A percentile compares a stretch with the other conserved stretches of the same genome.
Evolutionary conservation across 441 rosid genomes (phyloP).

Genomic region (Croton setiger): DNA sequence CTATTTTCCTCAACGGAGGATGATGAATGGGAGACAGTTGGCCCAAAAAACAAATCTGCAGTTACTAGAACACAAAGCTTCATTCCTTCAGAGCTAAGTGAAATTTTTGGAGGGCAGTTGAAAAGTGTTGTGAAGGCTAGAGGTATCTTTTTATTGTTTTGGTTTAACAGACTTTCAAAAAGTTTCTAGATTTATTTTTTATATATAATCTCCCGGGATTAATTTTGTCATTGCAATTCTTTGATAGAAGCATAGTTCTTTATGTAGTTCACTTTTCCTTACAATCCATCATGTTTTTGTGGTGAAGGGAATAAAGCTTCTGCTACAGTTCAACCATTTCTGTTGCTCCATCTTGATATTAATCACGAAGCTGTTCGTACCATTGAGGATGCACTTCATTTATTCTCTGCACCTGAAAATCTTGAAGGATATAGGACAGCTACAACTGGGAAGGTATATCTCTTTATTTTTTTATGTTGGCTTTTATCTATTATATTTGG

Average conservation of each 20-base stretch:
- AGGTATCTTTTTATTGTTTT: slow-evolving; percentile 39
- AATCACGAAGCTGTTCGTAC: slow-evolving; percentile 59
- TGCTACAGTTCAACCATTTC: slow-evolving; percentile 84
- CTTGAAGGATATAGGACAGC: slow-evolving; percentile 89
- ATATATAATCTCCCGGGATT: neutral
- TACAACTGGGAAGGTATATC: slow-evolving; percentile 66
- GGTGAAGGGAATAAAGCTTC: slow-evolving; percentile 71
- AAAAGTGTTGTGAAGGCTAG: slow-evolving; percentile 79
- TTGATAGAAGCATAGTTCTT: neutral
- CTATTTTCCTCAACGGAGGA: slow-evolving; percentile 64
- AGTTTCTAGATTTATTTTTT: neutral
- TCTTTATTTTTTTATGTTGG: neutral
- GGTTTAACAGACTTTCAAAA: neutral
- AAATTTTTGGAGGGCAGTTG: slow-evolving; percentile 86
- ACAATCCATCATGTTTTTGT: neutral
- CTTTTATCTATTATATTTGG: neutral
- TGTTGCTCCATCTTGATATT: slow-evolving; percentile 89
- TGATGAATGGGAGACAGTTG: slow-evolving; percentile 99
- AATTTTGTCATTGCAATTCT: no score
- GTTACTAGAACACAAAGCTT: slow-evolving; percentile 90
- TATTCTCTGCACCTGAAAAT: slow-evolving; percentile 74
- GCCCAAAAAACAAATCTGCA: slow-evolving; percentile 92
- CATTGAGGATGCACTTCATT: slow-evolving; percentile 82
- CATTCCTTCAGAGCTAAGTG: slow-evolving; percentile 69
- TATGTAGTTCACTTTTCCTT: neutral